Percentiles rank a stretch among this genome's conserved stretches.
Evolutionary conservation across 768 basidiomycete genomes (phyloP).

Genomic region (Podaxis sp.): DNA sequence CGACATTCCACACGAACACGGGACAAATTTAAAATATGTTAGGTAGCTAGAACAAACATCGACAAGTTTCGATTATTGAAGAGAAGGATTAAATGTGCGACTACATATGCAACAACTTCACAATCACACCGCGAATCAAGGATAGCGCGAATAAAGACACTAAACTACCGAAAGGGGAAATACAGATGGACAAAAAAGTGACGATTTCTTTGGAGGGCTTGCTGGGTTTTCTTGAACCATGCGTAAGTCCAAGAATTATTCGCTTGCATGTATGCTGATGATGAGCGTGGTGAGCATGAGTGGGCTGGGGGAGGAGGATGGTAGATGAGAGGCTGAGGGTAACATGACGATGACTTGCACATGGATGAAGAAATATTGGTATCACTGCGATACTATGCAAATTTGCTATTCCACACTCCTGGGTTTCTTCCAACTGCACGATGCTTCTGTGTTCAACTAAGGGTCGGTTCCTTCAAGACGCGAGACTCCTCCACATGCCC

Average conservation of each 20-base stretch:
- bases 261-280: not conserved
- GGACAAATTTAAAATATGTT: not conserved
- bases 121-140: not conserved
- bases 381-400: conserved; percentile 6
- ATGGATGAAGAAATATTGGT: conserved; percentile 3
- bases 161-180: not conserved
- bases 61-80: not conserved
- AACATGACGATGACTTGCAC: not conserved
- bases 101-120: not conserved
- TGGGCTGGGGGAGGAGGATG: not conserved
- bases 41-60: not conserved
- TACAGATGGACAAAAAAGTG: not conserved
- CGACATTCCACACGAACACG: not conserved
- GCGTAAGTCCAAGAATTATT: not conserved
- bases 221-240: not conserved
- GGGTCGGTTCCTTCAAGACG: conserved; percentile 21
- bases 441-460: not conserved
- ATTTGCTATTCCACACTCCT: not conserved
- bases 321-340: not conserved
- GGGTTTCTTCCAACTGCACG: not conserved
- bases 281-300: not conserved
- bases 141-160: not conserved
- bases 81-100: not conserved
- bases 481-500: conserved; percentile 83
- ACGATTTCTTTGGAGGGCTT: not conserved